Evolutionary conservation across 202 grass and related monocot genomes (phyloP).

Genomic region (Sporobolus alterniflorus): DNA sequence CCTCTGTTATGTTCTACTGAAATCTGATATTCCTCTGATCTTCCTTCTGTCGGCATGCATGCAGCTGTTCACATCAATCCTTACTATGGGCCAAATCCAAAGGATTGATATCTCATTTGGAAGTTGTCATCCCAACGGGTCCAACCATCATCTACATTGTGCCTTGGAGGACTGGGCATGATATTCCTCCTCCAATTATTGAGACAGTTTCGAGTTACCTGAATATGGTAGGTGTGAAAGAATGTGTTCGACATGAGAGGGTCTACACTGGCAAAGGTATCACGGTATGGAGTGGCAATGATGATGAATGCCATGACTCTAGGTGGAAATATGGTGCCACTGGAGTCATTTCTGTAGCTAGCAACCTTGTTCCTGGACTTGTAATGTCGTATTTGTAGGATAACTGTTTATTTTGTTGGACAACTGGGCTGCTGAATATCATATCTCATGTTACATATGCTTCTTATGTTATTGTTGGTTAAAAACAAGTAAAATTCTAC

Average conservation of each 20-base stretch:
- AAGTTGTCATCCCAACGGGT: constrained; percentile 75
- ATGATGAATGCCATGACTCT: constrained; percentile 85
- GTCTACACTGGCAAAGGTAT: constrained; percentile 72
- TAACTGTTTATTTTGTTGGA: too few relatives aligned
- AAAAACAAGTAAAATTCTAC: too few relatives aligned
- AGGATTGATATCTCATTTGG: constrained; percentile 79
- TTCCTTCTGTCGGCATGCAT: constrained; percentile 88
- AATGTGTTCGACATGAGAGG: constrained; percentile 83
- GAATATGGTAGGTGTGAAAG: constrained; percentile 91
- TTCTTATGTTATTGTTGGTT: too few relatives aligned
- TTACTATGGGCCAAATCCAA: constrained; percentile 78
- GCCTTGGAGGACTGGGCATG: constrained; percentile 79
- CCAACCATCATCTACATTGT: constrained; percentile 93
- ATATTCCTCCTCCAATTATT: constrained; percentile 75
- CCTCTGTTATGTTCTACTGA: constrained; percentile 4
- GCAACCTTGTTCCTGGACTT: constrained; percentile 86
- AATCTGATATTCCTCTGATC: constrained; percentile 45
- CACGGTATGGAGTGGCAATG: constrained; percentile 85
- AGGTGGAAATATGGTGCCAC: constrained; percentile 81
- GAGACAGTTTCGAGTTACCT: constrained; percentile 36
- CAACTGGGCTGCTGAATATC: too few relatives aligned
- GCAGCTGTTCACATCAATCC: constrained; percentile 94
- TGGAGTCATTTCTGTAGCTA: constrained; percentile 86
- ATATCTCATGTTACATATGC: too few relatives aligned
- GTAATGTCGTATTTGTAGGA: too few relatives aligned